phyloP scores from a whole-genome alignment of 2,329 filamentous ascomycete species.

The Lithohypha guttulata region DNA sequence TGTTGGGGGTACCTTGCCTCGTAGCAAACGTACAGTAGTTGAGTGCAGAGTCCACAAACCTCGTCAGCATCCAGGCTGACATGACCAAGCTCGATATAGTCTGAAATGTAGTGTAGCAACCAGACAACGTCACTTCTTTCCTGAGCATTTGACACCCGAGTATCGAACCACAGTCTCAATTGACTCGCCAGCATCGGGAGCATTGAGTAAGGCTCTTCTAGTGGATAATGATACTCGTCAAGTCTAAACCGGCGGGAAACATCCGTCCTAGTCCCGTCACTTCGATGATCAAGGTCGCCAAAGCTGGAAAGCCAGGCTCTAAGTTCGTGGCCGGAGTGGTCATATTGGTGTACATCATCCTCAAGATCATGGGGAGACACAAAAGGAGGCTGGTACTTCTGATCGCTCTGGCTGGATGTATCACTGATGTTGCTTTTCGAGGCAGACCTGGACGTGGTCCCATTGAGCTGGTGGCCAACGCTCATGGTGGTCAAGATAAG shows the following conservation, averaged over 20 bases:
- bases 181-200: conserved; percentile 14
- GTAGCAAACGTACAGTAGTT: conserved; percentile 14
- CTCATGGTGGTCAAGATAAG: too few relatives aligned
- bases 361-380: conserved; percentile 1
- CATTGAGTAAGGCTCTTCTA: conserved; percentile 10
- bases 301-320: conserved; percentile 14
- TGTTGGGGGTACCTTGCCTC: conserved; percentile 15
- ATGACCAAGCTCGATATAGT: conserved; percentile 17
- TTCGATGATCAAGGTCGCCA: conserved; percentile 14
- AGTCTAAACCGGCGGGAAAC: conserved; percentile 15
- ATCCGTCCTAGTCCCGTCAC: conserved; percentile 17
- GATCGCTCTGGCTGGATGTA: neutral
- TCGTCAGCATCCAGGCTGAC: conserved; percentile 11
- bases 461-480: neutral
- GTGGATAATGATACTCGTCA: conserved; percentile 10
- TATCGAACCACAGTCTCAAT: conserved; percentile 15
- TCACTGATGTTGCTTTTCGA: neutral
- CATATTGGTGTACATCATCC: neutral
- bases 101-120: conserved; percentile 16
- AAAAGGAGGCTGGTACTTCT: neutral
- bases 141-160: conserved; percentile 11
- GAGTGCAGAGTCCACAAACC: conserved; percentile 11
- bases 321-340: neutral
- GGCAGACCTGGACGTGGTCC: neutral
- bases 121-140: conserved; percentile 16